phyloP scores from a whole-genome alignment of 1,284 basidiomycete genomes.

The Flammula alnicola region DNA sequence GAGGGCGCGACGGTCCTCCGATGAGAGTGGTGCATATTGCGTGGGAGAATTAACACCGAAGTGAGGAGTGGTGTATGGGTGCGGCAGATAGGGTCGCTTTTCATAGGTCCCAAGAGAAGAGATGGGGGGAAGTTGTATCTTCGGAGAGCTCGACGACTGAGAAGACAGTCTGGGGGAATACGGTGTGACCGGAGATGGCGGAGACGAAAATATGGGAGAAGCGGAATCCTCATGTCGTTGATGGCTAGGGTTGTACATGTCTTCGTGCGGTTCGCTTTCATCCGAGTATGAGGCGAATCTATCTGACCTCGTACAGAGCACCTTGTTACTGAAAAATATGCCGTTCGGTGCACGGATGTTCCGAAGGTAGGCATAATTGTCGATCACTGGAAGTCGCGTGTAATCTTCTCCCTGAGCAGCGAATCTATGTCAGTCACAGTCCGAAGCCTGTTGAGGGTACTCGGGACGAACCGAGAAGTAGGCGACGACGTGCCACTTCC shows the following conservation, averaged over 20 bases:
- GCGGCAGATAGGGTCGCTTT: conserved; percentile 30
- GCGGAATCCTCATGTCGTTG: conserved; percentile 20
- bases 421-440: conserved; percentile 6
- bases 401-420: conserved; percentile 64
- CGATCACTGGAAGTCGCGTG: conserved; percentile 64
- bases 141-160: conserved; percentile 29
- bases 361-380: conserved; percentile 71
- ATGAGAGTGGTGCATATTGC: conserved; percentile 54
- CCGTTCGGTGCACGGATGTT: conserved; percentile 64
- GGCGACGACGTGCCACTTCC: conserved; percentile 81
- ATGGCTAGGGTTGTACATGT: conserved; percentile 27
- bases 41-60: conserved; percentile 28
- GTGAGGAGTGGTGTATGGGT: conserved; percentile 30
- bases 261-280: conserved; percentile 40
- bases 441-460: conserved; percentile 2
- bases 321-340: conserved; percentile 68
- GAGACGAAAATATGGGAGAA: conserved; percentile 40
- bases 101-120: conserved; percentile 39
- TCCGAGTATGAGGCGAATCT: conserved; percentile 44
- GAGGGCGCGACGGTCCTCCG: conserved; percentile 61
- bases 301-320: conserved; percentile 49
- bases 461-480: conserved; percentile 68
- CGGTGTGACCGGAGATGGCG: conserved; percentile 29
- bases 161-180: conserved; percentile 24
- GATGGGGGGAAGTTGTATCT: conserved; percentile 43